A percentile compares a stretch with the other conserved stretches of the same genome.
Evolutionary conservation across 768 basidiomycete species (phyloP).

Genomic region (Boletus bicolor): DNA sequence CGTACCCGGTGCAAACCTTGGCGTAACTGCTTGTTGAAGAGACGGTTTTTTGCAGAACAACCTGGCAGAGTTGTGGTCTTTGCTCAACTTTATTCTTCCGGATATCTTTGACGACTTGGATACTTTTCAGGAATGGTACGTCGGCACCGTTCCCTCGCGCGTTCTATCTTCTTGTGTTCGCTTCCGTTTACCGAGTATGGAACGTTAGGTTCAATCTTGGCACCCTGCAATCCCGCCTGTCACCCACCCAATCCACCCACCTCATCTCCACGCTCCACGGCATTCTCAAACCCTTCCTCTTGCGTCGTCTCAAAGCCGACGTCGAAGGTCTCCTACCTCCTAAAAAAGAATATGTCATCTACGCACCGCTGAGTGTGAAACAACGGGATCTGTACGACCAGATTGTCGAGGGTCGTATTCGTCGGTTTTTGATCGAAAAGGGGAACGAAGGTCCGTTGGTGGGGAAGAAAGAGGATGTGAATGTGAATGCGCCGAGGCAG

Average conservation of each 20-base stretch:
- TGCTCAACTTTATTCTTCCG: conserved; percentile 96
- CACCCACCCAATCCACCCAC: conserved; percentile 54
- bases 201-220: conserved; percentile 66
- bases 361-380: conserved; percentile 78
- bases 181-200: background rate
- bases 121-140: conserved; percentile 85
- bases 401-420: conserved; percentile 67
- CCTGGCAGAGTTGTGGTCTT: conserved; percentile 88
- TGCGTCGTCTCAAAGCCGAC: conserved; percentile 88
- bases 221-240: conserved; percentile 53
- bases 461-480: conserved; percentile 24
- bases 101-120: conserved; percentile 89
- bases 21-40: background rate
- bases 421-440: conserved; percentile 53
- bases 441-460: conserved; percentile 25
- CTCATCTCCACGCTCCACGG: conserved; percentile 80
- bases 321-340: conserved; percentile 79
- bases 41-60: conserved; percentile 70
- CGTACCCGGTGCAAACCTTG: conserved; percentile 21
- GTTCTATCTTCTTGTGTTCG: background rate
- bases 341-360: conserved; percentile 93
- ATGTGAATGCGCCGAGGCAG: conserved; percentile 34
- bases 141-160: background rate
- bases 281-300: conserved; percentile 92
- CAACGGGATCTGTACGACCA: conserved; percentile 87